Evolutionary conservation across 257 asterid genomes (phyloP).

Genomic region (Nicotiana knightiana): DNA sequence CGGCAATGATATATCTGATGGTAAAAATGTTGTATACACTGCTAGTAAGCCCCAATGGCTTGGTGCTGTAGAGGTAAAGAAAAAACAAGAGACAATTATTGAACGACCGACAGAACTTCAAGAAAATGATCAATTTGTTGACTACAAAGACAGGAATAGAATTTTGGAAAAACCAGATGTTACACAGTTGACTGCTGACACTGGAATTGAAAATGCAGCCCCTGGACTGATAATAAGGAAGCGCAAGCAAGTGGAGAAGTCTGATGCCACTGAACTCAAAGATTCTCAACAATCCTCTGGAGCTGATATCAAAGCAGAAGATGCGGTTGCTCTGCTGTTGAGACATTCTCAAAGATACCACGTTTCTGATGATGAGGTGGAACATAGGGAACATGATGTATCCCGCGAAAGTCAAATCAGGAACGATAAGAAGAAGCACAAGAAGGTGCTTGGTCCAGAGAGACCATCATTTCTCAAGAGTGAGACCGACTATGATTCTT

Average conservation of each 20-base stretch:
- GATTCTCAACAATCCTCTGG: constrained; percentile 40
- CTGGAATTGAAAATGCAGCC: constrained; percentile 75
- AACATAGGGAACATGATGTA: constrained; percentile 18
- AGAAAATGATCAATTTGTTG: constrained; percentile 72
- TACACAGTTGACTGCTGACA: constrained; percentile 18
- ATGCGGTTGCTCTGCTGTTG: constrained; percentile 80
- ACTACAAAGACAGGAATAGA: constrained; percentile 66
- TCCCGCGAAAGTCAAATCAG: constrained; percentile 24
- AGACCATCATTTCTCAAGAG: constrained; percentile 52
- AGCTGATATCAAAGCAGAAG: constrained; percentile 59
- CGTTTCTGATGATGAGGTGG: constrained; percentile 41
- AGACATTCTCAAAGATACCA: constrained; percentile 63
- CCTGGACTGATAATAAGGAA: constrained; percentile 94
- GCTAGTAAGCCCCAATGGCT: constrained; percentile 89
- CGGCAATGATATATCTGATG: constrained; percentile 24
- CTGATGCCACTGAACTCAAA: constrained; percentile 31
- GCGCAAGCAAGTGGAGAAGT: constrained; percentile 56
- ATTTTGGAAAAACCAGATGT: constrained; percentile 38
- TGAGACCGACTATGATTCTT: constrained; percentile 45
- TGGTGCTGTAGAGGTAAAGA: constrained; percentile 66
- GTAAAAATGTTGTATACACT: constrained; percentile 31
- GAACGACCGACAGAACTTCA: constrained; percentile 28
- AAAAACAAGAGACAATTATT: constrained; percentile 40
- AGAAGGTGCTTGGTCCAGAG: constrained; percentile 70
- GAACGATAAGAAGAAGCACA: constrained; percentile 47